phyloP scores from a whole-genome alignment of 306 rosid species.

The Myrica gale region DNA sequence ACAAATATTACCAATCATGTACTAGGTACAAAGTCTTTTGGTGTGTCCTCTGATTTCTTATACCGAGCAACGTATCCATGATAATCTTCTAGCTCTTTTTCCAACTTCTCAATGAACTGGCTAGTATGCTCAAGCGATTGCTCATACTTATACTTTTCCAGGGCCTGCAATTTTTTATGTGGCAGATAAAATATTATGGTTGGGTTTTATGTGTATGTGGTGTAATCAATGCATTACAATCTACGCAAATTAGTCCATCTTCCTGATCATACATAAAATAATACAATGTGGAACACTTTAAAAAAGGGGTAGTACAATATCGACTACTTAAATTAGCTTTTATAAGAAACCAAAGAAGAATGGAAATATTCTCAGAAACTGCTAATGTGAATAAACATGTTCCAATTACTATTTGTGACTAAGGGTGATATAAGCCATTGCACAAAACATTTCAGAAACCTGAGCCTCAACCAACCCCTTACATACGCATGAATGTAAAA shows the following conservation, averaged over 20 bases:
- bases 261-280: background rate
- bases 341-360: background rate
- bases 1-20: background rate
- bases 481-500: background rate
- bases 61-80: slow-evolving; percentile 53
- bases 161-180: slow-evolving; percentile 52
- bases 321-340: background rate
- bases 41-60: slow-evolving; percentile 40
- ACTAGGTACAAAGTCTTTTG: slow-evolving; percentile 28
- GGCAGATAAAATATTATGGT: slow-evolving; percentile 9
- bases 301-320: background rate
- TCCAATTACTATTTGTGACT: background rate
- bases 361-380: background rate
- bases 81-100: slow-evolving; percentile 76
- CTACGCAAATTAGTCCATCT: background rate
- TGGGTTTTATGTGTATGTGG: background rate
- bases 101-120: slow-evolving; percentile 79
- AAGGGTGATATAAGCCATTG: background rate
- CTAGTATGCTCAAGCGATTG: slow-evolving; percentile 89
- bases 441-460: background rate
- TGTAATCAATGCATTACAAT: background rate
- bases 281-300: background rate
- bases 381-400: background rate
- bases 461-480: background rate
- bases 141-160: slow-evolving; percentile 64